phyloP scores from a whole-genome alignment of 768 basidiomycete species.

The Lentinula boryana region DNA sequence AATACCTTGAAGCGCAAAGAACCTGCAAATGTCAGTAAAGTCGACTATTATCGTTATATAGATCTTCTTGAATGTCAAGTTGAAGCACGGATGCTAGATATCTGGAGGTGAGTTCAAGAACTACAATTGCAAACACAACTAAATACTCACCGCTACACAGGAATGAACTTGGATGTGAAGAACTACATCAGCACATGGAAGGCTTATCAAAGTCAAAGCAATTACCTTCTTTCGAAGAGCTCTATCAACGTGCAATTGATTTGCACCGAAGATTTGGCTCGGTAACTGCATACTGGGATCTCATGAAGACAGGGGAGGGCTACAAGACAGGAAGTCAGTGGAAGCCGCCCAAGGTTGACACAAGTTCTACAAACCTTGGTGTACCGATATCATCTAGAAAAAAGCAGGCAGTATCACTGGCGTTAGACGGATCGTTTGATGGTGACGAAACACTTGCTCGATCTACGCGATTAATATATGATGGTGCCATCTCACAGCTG shows the following conservation, averaged over 20 bases:
- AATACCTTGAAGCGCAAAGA: constrained; percentile 2
- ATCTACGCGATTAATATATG: constrained; percentile 5
- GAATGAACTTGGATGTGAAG: too few species aligned
- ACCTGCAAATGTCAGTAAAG: constrained; percentile 13
- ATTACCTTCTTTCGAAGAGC: background rate
- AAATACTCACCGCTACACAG: too few species aligned
- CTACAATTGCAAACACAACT: too few species aligned
- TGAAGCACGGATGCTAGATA: constrained; percentile 12
- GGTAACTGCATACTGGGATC: background rate
- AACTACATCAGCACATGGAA: too few species aligned
- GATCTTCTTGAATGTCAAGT: constrained; percentile 7
- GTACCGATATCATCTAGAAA: background rate
- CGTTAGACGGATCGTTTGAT: background rate
- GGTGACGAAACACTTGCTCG: constrained; percentile 9
- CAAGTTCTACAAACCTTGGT: background rate
- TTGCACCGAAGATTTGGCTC: background rate
- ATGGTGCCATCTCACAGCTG: constrained; percentile 6
- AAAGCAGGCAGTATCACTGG: background rate
- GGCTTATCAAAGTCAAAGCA: background rate
- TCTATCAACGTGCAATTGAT: background rate
- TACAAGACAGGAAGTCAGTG: background rate
- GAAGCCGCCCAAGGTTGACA: background rate
- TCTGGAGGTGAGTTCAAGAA: constrained; percentile 12
- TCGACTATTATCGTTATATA: constrained; percentile 11
- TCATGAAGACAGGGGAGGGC: constrained; percentile 1